phyloP scores from a whole-genome alignment of 208 protist genomes.

The Porcisia deanei region DNA sequence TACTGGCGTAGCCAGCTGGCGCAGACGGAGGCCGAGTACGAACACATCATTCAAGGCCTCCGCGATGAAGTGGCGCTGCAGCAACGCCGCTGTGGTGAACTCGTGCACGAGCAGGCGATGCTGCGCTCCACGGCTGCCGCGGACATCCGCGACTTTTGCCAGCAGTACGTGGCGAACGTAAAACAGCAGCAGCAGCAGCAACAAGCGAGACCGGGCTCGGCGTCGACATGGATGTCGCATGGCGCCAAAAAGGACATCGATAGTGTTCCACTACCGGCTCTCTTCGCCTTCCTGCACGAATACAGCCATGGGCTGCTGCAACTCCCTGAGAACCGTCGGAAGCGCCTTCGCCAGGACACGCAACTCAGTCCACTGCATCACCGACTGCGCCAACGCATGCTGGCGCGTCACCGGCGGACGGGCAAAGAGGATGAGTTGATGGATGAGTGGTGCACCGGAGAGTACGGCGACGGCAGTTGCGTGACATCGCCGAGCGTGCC shows the following conservation, averaged over 20 bases:
- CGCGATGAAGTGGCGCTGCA: conserved; percentile 70
- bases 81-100: conserved; percentile 62
- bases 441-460: conserved; percentile 27
- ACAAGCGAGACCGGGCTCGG: neutral
- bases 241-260: conserved; percentile 14
- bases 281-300: conserved; percentile 71
- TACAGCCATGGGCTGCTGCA: conserved; percentile 83
- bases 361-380: conserved; percentile 31
- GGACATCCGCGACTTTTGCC: conserved; percentile 67
- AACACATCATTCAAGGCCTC: conserved; percentile 53
- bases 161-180: conserved; percentile 44
- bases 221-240: neutral
- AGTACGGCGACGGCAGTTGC: conserved; percentile 6
- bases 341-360: conserved; percentile 46
- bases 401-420: conserved; percentile 46
- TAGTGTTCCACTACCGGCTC: conserved; percentile 43
- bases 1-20: conserved; percentile 57
- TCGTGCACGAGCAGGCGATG: conserved; percentile 69
- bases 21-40: conserved; percentile 56
- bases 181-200: conserved; percentile 26
- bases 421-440: conserved; percentile 42
- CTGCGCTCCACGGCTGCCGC: conserved; percentile 62
- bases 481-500: neutral
- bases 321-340: conserved; percentile 49
- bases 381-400: conserved; percentile 64